Evolutionary conservation across 345 rosid genomes (phyloP), one percentile per base, ranked within the genome.

Genomic region (Syzygium grande): DNA sequence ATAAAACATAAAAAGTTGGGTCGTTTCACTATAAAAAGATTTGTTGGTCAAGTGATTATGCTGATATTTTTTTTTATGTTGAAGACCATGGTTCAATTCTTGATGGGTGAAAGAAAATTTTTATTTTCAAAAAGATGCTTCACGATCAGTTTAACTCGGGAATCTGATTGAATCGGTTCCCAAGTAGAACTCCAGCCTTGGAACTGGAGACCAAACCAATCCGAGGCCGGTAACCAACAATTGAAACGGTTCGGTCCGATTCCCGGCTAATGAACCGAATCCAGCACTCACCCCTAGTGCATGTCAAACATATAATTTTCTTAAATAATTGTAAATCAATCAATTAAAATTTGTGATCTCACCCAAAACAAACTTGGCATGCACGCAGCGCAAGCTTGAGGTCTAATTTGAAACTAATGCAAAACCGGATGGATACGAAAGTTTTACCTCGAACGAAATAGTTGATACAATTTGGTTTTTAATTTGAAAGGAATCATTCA

Each of bases 141-240:
- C 30, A 59, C 11, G 11, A 25, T 30, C 0, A 14, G 5, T 63
- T 63, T 7, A 29, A 2, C 1, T 3, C 0, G 5, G 10, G 0
- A 63, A 51, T 58, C 0, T 13, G 0, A 58, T 27, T 0, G 16
- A 59, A 0, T 59, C 30, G 0, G 0, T 59, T 59, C 3, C 16
- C 30, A 59, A 27, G 13, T 11, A 58, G 0, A 5, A 58, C 63
- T 58, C 15, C 0, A 0, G 0, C 3, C 13, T 23, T 9, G 27
- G 27, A 56, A 22, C 0, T 0, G 4, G 1, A 56, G 73, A n/a
- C 0, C 5, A 0, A 63, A 63, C 38, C 10, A 27, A 63, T 63
- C 30, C 9, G 14, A 29, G 77, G 41, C 2, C 41, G 3, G 0
- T 41, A n/a, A 1, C 0, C 19, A 2, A 0, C 5, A 63, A 29